phyloP scores from a whole-genome alignment of 305 asterid genomes.

The Fraxinus dipetala region DNA sequence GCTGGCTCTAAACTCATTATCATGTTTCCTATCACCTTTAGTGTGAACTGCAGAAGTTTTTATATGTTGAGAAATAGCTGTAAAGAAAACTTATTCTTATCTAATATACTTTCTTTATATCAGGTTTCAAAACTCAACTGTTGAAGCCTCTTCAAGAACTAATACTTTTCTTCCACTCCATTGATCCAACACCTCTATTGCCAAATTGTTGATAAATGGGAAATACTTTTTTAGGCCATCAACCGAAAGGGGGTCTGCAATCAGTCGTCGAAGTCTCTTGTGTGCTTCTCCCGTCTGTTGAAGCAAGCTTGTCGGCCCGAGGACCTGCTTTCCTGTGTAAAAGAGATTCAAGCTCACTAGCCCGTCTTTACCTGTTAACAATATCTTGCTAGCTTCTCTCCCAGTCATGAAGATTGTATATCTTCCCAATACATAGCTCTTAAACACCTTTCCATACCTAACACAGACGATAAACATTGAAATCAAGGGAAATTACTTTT shows the following conservation, averaged over 20 bases:
- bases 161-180: slow-evolving; percentile 51
- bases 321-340: slow-evolving; percentile 78
- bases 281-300: slow-evolving; percentile 76
- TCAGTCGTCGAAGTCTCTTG: slow-evolving; percentile 60
- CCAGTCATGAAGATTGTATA: slow-evolving; percentile 75
- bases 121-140: slow-evolving; percentile 39
- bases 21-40: slow-evolving; percentile 87
- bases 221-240: slow-evolving; percentile 65
- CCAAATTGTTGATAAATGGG: slow-evolving; percentile 63
- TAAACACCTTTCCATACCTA: slow-evolving; percentile 81
- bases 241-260: slow-evolving; percentile 71
- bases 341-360: slow-evolving; percentile 73
- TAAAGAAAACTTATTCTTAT: background rate
- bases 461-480: background rate
- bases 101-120: background rate
- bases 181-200: slow-evolving; percentile 56
- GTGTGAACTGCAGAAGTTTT: slow-evolving; percentile 52
- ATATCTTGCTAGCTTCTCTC: slow-evolving; percentile 66
- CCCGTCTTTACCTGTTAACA: slow-evolving; percentile 81
- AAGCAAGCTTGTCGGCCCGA: slow-evolving; percentile 81
- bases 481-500: background rate
- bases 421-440: slow-evolving; percentile 70
- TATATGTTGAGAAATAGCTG: background rate
- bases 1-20: slow-evolving; percentile 88
- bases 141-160: slow-evolving; percentile 77